Base-by-base conservation (phyloP, 2,329 filamentous ascomycete genomes). In the Ophiostoma sp. region DNA sequence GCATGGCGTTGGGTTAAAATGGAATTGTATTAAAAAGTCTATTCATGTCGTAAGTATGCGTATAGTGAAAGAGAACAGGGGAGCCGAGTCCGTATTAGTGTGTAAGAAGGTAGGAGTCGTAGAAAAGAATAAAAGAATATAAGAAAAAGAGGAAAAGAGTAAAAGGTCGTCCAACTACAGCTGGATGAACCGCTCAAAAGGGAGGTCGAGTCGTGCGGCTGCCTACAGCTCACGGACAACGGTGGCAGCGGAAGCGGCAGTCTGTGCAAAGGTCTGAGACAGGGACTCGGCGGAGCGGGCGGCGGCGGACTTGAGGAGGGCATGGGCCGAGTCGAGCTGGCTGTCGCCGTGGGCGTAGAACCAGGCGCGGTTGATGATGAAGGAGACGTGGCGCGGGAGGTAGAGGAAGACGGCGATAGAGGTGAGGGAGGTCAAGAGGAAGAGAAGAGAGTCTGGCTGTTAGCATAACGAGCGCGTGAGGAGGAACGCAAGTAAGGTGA, bases 301-400 rank as follows among this genome's bases (percentile, higher is more conserved):
- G 3, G 77, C 74, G 75, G 33, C 74, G 73, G 15, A 27, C 79
- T 77, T 57, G 78, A 57, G 80, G 78, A 15, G 80, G 80, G 44
- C 79, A 80, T 76, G 82, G 81, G 83, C 84, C 15, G 68, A 60
- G 41, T 72, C 69, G n/a, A 71, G 35, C 20, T 68, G 35, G 75
- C 87, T 85, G 77, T 97, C 93, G 75, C 95, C 95, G 74, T 90
- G 89, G 79, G 93, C 92, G 84, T 99, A 99, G 84, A 97, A 99
- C 87, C 92, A 96, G 69, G 93, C 89, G 78, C 94, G 91, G 78
- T 89, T 88, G 77, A 90, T 87, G 76, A 99, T 89, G 78, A 92
- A 90, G 76, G 87, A 85, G 76, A 98, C 83, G 82, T 98, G 94
- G 77, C 96, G 90, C 13, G 95, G 95, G 23, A 99, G 91, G 84